Percentiles rank a stretch among this genome's conserved stretches.
phyloP scores from a whole-genome alignment of 352 stramenopile species.

The Phytophthora parvispora region DNA sequence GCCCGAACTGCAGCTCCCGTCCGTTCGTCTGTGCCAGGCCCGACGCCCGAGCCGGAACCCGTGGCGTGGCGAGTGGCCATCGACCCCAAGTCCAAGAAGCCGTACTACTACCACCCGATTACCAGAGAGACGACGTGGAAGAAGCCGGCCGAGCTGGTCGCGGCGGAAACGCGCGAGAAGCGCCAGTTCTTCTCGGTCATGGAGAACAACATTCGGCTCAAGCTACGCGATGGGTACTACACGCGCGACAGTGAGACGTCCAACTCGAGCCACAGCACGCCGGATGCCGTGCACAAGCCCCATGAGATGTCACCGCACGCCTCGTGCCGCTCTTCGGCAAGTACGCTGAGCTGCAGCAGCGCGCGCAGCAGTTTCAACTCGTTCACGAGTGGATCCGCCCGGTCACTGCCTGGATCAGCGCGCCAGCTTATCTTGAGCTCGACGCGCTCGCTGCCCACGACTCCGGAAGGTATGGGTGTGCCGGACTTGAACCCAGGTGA shows the following conservation, averaged over 20 bases:
- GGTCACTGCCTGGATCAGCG: slow-evolving; percentile 34
- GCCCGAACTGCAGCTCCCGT: slow-evolving; percentile 9
- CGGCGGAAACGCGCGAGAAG: slow-evolving; percentile 85
- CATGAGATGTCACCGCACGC: slow-evolving; percentile 34
- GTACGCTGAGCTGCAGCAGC: slow-evolving; percentile 45
- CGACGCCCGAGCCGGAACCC: slow-evolving; percentile 10
- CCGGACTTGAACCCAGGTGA: slow-evolving; percentile 21
- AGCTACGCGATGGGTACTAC: slow-evolving; percentile 76
- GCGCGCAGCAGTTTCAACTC: slow-evolving; percentile 44
- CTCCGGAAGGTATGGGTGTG: slow-evolving; percentile 48
- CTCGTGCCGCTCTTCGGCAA: slow-evolving; percentile 46
- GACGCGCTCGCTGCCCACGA: slow-evolving; percentile 58
- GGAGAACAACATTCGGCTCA: slow-evolving; percentile 97
- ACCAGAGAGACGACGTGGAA: slow-evolving; percentile 98
- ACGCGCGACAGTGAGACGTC: slow-evolving; percentile 48
- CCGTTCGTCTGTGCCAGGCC: slow-evolving; percentile 8
- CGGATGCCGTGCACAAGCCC: slow-evolving; percentile 30
- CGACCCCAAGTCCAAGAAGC: slow-evolving; percentile 88
- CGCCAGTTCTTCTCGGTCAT: slow-evolving; percentile 96
- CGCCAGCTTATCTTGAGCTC: slow-evolving; percentile 36
- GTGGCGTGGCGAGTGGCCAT: slow-evolving; percentile 84
- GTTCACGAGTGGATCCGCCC: slow-evolving; percentile 30
- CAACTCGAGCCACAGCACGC: slow-evolving; percentile 32
- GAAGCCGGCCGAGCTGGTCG: slow-evolving; percentile 89
- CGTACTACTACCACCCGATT: slow-evolving; percentile 98